Conservation (phyloP, 768 basidiomycete genomes). For the Mycena epipterygia region DNA sequence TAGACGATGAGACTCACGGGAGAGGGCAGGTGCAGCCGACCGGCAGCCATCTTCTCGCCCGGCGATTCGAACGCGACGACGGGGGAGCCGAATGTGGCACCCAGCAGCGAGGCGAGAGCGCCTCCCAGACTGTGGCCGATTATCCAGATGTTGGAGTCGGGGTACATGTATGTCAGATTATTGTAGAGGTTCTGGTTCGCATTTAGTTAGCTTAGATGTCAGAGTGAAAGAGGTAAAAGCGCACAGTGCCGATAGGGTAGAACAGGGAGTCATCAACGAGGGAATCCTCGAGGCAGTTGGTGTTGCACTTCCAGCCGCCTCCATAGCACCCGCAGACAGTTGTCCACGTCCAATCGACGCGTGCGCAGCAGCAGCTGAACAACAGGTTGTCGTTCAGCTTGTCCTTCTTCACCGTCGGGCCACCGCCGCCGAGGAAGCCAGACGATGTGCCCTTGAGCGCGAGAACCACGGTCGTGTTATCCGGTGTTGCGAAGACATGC, state of each 20-base stretch:
- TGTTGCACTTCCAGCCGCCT: slow-evolving; percentile 85
- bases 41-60: slow-evolving; percentile 85
- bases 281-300: slow-evolving; percentile 81
- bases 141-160: slow-evolving; percentile 91
- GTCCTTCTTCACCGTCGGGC: slow-evolving; percentile 92
- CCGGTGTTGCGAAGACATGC: slow-evolving; percentile 87
- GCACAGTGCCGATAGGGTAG: slow-evolving; percentile 90
- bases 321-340: slow-evolving; percentile 93
- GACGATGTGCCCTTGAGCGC: slow-evolving; percentile 97
- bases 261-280: slow-evolving; percentile 87
- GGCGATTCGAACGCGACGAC: slow-evolving; percentile 92
- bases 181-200: slow-evolving; percentile 86
- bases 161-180: slow-evolving; percentile 94
- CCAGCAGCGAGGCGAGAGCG: slow-evolving; percentile 86
- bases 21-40: slow-evolving; percentile 86
- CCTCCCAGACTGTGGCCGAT: slow-evolving; percentile 81
- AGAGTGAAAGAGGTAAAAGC: slow-evolving; percentile 42
- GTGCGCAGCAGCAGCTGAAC: slow-evolving; percentile 95
- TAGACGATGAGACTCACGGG: slow-evolving; percentile 65
- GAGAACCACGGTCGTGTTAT: slow-evolving; percentile 88
- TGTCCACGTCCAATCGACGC: slow-evolving; percentile 93
- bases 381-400: slow-evolving; percentile 94
- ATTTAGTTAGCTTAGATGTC: neutral
- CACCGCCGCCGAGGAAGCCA: slow-evolving; percentile 77
- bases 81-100: slow-evolving; percentile 90